These are phyloP conservation scores for Hygrophorus pudorinus DNA, from an alignment of 768 basidiomycete species.

Conservation along the genomic window DNA sequence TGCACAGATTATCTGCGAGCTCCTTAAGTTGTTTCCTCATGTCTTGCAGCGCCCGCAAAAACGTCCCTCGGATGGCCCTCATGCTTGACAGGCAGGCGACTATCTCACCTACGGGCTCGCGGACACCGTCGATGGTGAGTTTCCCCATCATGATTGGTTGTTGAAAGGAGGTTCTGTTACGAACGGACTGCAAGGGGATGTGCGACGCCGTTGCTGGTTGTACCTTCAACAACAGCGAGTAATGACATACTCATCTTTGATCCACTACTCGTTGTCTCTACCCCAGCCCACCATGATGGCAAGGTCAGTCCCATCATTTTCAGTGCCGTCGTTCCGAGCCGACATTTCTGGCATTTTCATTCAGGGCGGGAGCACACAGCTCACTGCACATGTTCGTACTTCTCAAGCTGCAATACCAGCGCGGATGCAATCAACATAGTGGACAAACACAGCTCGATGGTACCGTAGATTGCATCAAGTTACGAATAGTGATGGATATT, in stretches of 20 bases:
- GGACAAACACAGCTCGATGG: slow-evolving; percentile 26
- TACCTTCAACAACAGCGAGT: slow-evolving; percentile 23
- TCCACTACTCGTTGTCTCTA: no score
- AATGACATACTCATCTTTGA: no score
- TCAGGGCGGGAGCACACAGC: slow-evolving; percentile 24
- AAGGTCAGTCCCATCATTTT: no score
- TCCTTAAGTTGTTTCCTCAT: no score
- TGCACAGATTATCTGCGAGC: no score
- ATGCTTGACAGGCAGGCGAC: slow-evolving; percentile 21
- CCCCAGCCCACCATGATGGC: no score
- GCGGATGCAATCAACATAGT: slow-evolving; percentile 20
- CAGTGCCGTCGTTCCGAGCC: neutral
- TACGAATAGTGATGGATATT: slow-evolving; percentile 22
- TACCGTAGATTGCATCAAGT: slow-evolving; percentile 22
- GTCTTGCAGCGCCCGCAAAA: slow-evolving; percentile 9
- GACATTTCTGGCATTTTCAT: neutral
- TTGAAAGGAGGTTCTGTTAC: neutral
- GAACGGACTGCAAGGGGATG: slow-evolving; percentile 23
- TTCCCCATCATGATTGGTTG: no score
- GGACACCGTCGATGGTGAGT: slow-evolving; percentile 21
- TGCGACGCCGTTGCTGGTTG: slow-evolving; percentile 22
- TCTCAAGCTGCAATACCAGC: slow-evolving; percentile 18
- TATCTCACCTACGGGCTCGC: slow-evolving; percentile 27
- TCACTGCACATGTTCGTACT: slow-evolving; percentile 28
- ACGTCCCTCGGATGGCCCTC: slow-evolving; percentile 14